Percentiles rank a stretch among this genome's conserved stretches.
phyloP scores from a whole-genome alignment of 805 yeast genomes.

The Yarrowia hollandica region DNA sequence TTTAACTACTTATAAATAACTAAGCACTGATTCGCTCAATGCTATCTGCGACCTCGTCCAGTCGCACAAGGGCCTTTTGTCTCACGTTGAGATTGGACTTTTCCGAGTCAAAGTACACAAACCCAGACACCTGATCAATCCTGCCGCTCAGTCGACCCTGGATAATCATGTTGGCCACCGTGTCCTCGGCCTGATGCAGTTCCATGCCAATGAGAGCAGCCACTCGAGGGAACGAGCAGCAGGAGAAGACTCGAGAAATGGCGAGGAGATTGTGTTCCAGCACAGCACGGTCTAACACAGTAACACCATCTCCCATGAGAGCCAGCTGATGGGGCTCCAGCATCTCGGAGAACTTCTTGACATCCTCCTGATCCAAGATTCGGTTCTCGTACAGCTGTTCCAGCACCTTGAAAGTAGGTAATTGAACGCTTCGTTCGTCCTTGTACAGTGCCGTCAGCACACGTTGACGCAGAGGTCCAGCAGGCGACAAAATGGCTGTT shows the following conservation, averaged over 20 bases:
- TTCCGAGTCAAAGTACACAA: slow-evolving; percentile 33
- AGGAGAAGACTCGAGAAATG: slow-evolving; percentile 38
- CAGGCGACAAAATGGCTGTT: slow-evolving; percentile 40
- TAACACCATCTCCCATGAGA: slow-evolving; percentile 35
- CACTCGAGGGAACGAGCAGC: slow-evolving; percentile 37
- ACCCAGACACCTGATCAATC: slow-evolving; percentile 39
- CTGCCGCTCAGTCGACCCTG: slow-evolving; percentile 38
- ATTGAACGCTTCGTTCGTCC: slow-evolving; percentile 37
- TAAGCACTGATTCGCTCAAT: slow-evolving; percentile 1
- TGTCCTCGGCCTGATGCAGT: slow-evolving; percentile 36
- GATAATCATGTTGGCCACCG: slow-evolving; percentile 39
- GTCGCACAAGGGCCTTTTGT: background rate
- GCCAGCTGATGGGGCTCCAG: slow-evolving; percentile 35
- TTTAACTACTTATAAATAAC: background rate
- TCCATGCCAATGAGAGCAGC: slow-evolving; percentile 37
- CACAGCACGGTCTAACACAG: slow-evolving; percentile 39
- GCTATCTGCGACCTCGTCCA: slow-evolving; percentile 19
- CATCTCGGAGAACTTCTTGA: slow-evolving; percentile 32
- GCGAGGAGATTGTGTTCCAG: slow-evolving; percentile 42
- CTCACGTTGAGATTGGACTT: background rate
- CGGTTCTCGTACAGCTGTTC: slow-evolving; percentile 38
- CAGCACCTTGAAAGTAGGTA: slow-evolving; percentile 33
- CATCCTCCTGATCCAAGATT: slow-evolving; percentile 36
- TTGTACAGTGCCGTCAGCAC: slow-evolving; percentile 36
- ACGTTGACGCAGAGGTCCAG: slow-evolving; percentile 40